phyloP scores from a whole-genome alignment of 441 rosid species.

The Populus trichocarpa region DNA sequence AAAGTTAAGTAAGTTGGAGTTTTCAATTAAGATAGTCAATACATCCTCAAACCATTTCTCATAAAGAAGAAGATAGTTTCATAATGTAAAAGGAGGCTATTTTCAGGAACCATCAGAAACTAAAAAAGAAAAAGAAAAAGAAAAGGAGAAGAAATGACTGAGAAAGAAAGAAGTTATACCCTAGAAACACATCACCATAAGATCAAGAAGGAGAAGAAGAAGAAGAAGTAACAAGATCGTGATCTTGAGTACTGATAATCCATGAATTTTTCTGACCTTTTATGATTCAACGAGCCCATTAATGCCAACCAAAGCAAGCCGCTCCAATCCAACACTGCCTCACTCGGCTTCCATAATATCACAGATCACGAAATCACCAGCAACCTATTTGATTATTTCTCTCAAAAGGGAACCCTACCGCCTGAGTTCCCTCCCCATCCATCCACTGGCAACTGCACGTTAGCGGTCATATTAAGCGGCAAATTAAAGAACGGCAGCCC shows the following conservation, averaged over 20 bases:
- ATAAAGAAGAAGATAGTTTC: constrained; percentile 16
- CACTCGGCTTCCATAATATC: background rate
- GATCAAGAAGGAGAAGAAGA: constrained; percentile 17
- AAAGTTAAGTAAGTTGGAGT: constrained; percentile 3
- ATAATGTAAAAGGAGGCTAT: constrained; percentile 28
- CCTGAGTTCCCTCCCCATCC: constrained; percentile 80
- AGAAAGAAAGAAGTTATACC: background rate
- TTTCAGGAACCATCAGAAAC: constrained; percentile 24
- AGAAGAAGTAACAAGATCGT: constrained; percentile 11
- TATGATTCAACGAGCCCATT: constrained; percentile 18
- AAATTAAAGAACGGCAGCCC: constrained; percentile 90
- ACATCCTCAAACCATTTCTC: constrained; percentile 20
- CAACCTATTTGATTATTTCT: background rate
- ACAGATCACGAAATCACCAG: constrained; percentile 13
- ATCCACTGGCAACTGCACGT: constrained; percentile 79
- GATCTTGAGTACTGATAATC: constrained; percentile 13
- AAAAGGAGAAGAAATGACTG: background rate
- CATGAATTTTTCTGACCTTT: constrained; percentile 42
- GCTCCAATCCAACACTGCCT: constrained; percentile 8
- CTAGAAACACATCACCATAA: constrained; percentile 30
- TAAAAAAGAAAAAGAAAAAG: constrained; percentile 8
- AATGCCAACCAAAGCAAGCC: constrained; percentile 10
- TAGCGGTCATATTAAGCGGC: constrained; percentile 64
- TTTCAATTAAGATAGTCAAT: constrained; percentile 1
- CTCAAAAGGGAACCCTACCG: constrained; percentile 66